A percentile compares a stretch with the other conserved stretches of the same genome.
These are phyloP conservation scores for Dicorynia guianensis DNA, from an alignment of 306 rosid species.

Conservation along the genomic window DNA sequence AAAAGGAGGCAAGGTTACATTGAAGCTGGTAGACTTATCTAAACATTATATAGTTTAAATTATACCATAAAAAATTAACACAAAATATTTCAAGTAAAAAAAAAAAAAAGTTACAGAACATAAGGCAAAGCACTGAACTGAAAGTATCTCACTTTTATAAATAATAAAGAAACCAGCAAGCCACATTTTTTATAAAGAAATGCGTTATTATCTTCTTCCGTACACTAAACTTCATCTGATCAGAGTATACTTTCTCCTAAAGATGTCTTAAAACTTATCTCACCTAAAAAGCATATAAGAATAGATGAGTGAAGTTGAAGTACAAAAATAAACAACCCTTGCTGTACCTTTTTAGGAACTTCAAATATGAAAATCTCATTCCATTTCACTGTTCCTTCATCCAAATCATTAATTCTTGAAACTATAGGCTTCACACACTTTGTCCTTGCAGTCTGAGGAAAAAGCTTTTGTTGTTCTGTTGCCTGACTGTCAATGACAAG, in stretches of 20 bases:
- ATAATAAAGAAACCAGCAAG: too few species aligned
- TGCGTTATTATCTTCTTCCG: not conserved
- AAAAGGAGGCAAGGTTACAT: not conserved
- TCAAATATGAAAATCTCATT: constrained; percentile 96
- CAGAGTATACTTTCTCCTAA: not conserved
- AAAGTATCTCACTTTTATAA: not conserved
- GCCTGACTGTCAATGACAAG: constrained; percentile 81
- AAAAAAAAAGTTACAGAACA: not conserved
- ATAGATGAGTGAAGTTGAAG: not conserved
- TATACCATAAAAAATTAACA: not conserved
- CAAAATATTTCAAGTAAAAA: constrained; percentile 12
- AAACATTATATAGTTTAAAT: constrained; percentile 11
- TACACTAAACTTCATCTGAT: constrained; percentile 9
- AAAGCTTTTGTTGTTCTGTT: constrained; percentile 92
- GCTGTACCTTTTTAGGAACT: constrained; percentile 80
- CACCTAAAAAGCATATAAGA: constrained; percentile 13
- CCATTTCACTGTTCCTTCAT: constrained; percentile 86
- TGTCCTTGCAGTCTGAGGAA: constrained; percentile 99
- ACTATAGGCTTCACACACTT: constrained; percentile 86
- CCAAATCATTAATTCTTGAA: constrained; percentile 47
- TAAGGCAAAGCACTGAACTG: not conserved
- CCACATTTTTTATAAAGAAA: not conserved
- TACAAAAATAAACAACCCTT: constrained; percentile 22
- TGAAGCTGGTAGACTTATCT: constrained; percentile 2
- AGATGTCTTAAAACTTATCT: constrained; percentile 3